Percentiles rank a stretch among this genome's conserved stretches.
Conservation (phyloP, 1,284 basidiomycete species). For the Leccinum ponderosum region DNA sequence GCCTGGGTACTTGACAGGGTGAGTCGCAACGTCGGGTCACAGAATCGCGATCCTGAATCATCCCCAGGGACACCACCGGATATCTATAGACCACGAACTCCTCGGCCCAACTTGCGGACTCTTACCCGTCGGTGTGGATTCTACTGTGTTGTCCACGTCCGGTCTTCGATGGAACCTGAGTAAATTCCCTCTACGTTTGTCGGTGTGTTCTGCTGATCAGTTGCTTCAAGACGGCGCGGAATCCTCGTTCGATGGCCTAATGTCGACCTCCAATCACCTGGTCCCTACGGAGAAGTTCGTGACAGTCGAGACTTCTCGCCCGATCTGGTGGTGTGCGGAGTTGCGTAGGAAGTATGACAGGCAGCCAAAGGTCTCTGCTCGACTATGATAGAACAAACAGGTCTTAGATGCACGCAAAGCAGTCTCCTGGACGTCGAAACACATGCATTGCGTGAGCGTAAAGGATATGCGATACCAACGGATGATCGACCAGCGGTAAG, state of each 20-base stretch:
- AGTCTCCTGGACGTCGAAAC: background rate
- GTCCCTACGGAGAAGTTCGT: conserved; percentile 61
- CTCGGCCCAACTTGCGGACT: conserved; percentile 92
- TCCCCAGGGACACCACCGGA: conserved; percentile 74
- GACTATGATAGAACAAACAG: background rate
- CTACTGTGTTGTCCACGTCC: conserved; percentile 74
- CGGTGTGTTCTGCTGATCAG: conserved; percentile 4
- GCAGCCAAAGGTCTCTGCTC: background rate
- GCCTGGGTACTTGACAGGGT: conserved; percentile 88
- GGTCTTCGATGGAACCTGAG: conserved; percentile 93
- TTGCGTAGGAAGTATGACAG: conserved; percentile 25
- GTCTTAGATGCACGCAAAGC: background rate
- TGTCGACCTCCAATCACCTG: conserved; percentile 94
- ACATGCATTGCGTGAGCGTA: background rate
- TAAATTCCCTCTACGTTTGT: conserved; percentile 36
- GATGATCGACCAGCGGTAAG: background rate
- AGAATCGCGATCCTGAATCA: background rate
- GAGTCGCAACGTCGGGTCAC: conserved; percentile 26
- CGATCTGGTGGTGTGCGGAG: conserved; percentile 90
- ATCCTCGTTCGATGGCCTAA: conserved; percentile 78
- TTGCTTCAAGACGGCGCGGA: conserved; percentile 46
- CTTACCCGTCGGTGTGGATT: conserved; percentile 83
- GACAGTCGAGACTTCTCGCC: conserved; percentile 73
- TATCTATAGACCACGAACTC: conserved; percentile 69
- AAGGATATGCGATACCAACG: background rate